Percentiles rank a stretch among this genome's conserved stretches.
Conservation (phyloP, 495 filamentous ascomycete species). For the Talaromyces ruber region DNA sequence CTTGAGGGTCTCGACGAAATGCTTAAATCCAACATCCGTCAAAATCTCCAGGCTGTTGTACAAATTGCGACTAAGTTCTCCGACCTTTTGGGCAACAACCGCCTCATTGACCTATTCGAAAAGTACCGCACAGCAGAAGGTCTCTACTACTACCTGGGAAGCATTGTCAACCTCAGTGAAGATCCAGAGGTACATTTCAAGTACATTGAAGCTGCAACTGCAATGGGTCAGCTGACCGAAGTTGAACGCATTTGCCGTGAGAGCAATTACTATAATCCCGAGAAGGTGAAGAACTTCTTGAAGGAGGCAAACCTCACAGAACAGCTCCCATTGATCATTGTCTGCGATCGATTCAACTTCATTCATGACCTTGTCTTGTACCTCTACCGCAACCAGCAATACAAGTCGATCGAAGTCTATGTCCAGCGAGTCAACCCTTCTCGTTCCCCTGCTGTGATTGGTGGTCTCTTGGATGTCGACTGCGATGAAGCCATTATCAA, state of each 20-base stretch:
- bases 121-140: constrained; percentile 95
- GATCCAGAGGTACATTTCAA: constrained; percentile 97
- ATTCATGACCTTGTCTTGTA: constrained; percentile 95
- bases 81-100: constrained; percentile 83
- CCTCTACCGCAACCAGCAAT: constrained; percentile 98
- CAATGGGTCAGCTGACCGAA: constrained; percentile 83
- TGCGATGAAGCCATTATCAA: constrained; percentile 96
- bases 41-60: constrained; percentile 89
- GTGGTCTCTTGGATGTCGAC: constrained; percentile 92
- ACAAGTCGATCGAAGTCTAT: constrained; percentile 98
- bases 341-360: constrained; percentile 98
- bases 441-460: constrained; percentile 90
- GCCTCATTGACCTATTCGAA: constrained; percentile 88
- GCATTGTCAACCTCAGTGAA: constrained; percentile 94
- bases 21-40: constrained; percentile 90
- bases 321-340: constrained; percentile 93
- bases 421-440: constrained; percentile 97
- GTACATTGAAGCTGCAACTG: constrained; percentile 95
- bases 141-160: constrained; percentile 95
- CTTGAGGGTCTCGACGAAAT: constrained; percentile 93
- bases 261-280: constrained; percentile 87
- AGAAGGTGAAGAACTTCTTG: constrained; percentile 99
- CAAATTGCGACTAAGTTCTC: constrained; percentile 97
- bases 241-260: constrained; percentile 97
- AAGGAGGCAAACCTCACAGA: constrained; percentile 92